Evolutionary conservation across 306 rosid species (phyloP).

Genomic region (Acmispon strigosus): DNA sequence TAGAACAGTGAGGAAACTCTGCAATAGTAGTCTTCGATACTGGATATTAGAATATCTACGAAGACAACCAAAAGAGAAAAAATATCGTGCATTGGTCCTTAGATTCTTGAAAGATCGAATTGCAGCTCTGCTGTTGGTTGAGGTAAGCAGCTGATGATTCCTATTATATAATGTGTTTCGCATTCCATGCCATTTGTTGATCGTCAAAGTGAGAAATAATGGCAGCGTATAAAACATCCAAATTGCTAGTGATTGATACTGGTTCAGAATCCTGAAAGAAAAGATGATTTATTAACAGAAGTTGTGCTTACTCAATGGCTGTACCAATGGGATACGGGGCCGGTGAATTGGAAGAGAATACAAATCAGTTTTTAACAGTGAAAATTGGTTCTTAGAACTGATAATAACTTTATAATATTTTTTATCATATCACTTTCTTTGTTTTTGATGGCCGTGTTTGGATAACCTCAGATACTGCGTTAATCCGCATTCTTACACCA

Average conservation of each 20-base stretch:
- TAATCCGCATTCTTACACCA: background rate
- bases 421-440: background rate
- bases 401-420: background rate
- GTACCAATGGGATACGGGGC: background rate
- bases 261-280: background rate
- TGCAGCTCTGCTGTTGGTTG: constrained; percentile 74
- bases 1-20: constrained; percentile 67
- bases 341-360: background rate
- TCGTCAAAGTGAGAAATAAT: background rate
- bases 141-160: constrained; percentile 46
- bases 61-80: constrained; percentile 69
- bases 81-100: constrained; percentile 68
- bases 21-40: constrained; percentile 67
- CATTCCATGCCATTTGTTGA: background rate
- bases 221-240: background rate
- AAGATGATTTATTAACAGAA: background rate
- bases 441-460: background rate
- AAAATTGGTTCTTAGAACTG: background rate
- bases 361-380: background rate
- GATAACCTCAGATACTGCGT: background rate
- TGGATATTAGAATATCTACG: constrained; percentile 88
- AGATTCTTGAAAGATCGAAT: constrained; percentile 76
- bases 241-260: background rate
- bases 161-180: constrained; percentile 14
- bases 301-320: background rate